Evolutionary conservation across 2,329 filamentous ascomycete species (phyloP), one percentile per base, ranked within the genome.

Genomic region (Blastomyces silverae): DNA sequence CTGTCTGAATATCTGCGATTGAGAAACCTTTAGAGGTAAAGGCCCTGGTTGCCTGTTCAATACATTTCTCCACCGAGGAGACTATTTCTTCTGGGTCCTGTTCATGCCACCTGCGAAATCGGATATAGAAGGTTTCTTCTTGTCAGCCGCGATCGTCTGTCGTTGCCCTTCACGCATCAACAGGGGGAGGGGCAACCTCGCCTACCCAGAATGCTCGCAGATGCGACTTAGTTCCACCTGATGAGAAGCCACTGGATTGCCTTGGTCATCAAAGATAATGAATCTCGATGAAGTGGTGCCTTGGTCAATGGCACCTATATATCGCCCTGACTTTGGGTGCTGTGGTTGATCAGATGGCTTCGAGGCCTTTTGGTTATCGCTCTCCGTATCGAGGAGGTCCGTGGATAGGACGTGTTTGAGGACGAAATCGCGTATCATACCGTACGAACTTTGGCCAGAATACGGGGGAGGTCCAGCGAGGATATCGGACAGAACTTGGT

Each of bases 201-300:
- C 82, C 86, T 82, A 94, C 89, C 92, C 92, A 69, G 92, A 88
- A 67, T 92, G 83, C 20, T 91, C 90, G 76, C 95, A 93, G 66
- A 89, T 85, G 74, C 96, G 92, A 69, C 86, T 85, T 73, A 96
- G 92, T 75, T 95, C 91, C 69, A 92, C 87, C 78, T 96, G 92
- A 75, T 96, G 91, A 70, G 87, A 88, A 48, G 89, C 91, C 56
- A 94, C 84, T 3, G 90, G 89, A 66, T 89, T 86, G 64, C 92
- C 91, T 53, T 84, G 79, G 68, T 86, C 86, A 77, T 96, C 87
- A 79, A 96, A 96, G 73, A 97, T 92, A 70, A 96, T 84, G 78
- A 96, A 96, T 48, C 92, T 85, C 44, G 91, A 90, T 66, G 89
- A 93, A 42, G 92, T 96, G 15, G 92, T 96, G 65, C 92, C 92